Base-by-base conservation (phyloP, 164 flowering plant species). In the Aristolochia contorta region DNA sequence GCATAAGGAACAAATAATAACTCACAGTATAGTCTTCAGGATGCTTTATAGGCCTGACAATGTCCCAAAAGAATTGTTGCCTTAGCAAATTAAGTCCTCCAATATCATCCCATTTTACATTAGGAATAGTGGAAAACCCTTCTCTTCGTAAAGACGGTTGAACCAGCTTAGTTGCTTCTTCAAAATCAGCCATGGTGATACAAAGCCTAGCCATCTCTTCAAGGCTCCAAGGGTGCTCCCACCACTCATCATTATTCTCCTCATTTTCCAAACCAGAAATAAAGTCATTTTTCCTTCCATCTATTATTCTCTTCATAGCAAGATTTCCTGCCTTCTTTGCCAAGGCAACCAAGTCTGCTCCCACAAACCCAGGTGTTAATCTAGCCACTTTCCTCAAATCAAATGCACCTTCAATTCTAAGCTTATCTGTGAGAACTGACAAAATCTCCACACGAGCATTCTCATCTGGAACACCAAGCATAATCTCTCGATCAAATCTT, bases 41-140 rank as follows among this genome's bases (percentile, higher is more conserved):
- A 71, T 69, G 58, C 65, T 80, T 83, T 68, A 93, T 77, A 9
- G 82, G 84, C 25, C 78, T 72, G 59, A 93, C 80, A 19, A 93
- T 80, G 50, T 81, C 71, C 51, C 79, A 82, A 25, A 84, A 80
- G 74, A 90, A 85, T 63, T 78, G 89, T 63, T 68, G 64, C 71
- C 97, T 81, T 54, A 93, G 65, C 24, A 23, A 54, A 62, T 79
- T 79, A 63, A 93, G 87, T 37, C 97, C 98, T 45, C 96, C 98
- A 75, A 93, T 90, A 76, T 89, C 96, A 56, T 86, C 94, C 98
- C 98, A 93, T 63, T 74, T 90, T 16, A 87, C 88, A 75, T 81
- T 76, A 47, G 97, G 98, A 63, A 87, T 80, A 12, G 80, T 24
- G 49, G 97, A 84, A 73, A 93, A 89, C 43, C 98, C 98, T 80